phyloP scores from a whole-genome alignment of 177 flowering plant species.

The Vitis hybrid region DNA sequence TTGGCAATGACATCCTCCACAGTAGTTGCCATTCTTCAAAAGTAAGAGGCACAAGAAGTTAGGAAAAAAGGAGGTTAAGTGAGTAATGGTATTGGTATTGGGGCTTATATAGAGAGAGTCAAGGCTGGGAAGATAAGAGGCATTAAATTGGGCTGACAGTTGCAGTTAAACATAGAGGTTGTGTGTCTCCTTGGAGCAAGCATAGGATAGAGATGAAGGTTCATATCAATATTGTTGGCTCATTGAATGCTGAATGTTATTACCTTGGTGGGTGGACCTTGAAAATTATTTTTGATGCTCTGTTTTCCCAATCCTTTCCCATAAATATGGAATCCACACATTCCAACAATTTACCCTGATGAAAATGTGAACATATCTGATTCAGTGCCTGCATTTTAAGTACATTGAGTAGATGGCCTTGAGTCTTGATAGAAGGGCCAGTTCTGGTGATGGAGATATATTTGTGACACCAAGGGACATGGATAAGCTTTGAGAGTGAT shows the following conservation, averaged over 20 bases:
- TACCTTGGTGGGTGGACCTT: not conserved
- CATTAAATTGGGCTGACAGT: not conserved
- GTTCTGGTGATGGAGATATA: too few species aligned
- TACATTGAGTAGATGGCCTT: too few species aligned
- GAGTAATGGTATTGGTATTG: not conserved
- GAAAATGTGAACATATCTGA: not conserved
- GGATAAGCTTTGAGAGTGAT: not conserved
- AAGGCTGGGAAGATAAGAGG: not conserved
- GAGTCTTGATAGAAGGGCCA: too few species aligned
- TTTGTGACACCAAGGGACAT: not conserved
- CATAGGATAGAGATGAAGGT: not conserved
- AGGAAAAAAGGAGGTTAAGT: not conserved
- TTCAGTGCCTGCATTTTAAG: not conserved
- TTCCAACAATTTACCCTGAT: constrained; percentile 9
- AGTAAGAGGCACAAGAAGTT: not conserved
- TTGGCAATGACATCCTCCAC: constrained; percentile 29
- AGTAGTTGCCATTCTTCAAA: constrained; percentile 31
- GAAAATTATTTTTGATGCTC: not conserved
- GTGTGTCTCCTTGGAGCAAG: not conserved
- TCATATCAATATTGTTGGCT: constrained; percentile 4
- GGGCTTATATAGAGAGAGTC: not conserved
- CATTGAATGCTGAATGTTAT: constrained; percentile 9
- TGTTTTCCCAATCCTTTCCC: not conserved
- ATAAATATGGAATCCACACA: constrained; percentile 15
- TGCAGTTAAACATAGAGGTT: not conserved